Percentiles rank a stretch among this genome's conserved stretches.
These are phyloP conservation scores for Acacia acuminata DNA, from an alignment of 306 rosid genomes.

Conservation along the genomic window DNA sequence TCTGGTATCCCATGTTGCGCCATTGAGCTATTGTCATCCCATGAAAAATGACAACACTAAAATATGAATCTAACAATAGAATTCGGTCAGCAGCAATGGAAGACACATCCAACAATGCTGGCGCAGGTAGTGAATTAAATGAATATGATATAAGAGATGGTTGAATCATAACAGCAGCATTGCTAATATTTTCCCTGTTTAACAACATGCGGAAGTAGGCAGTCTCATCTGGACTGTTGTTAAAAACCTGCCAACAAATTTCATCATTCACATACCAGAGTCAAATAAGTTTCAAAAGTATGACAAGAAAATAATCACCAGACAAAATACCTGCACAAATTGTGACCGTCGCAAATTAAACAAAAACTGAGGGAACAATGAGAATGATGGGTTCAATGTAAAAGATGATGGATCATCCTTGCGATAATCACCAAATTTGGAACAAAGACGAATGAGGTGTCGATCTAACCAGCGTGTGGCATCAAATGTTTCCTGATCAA, in stretches of 20 bases:
- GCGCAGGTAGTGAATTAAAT: slow-evolving; percentile 75
- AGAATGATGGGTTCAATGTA: slow-evolving; percentile 70
- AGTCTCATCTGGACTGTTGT: slow-evolving; percentile 94
- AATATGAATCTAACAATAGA: slow-evolving; percentile 82
- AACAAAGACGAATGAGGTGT: slow-evolving; percentile 79
- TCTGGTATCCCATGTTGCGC: slow-evolving; percentile 93
- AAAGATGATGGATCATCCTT: slow-evolving; percentile 88
- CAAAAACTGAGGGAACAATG: slow-evolving; percentile 82
- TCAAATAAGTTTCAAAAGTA: slow-evolving; percentile 11
- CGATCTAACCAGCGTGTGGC: slow-evolving; percentile 91
- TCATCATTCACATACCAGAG: slow-evolving; percentile 19
- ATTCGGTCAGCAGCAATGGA: slow-evolving; percentile 79
- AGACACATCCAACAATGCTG: slow-evolving; percentile 83
- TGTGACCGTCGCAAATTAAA: slow-evolving; percentile 86
- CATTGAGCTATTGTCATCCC: slow-evolving; percentile 95
- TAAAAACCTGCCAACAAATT: slow-evolving; percentile 66
- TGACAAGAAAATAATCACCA: neutral
- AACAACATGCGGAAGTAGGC: slow-evolving; percentile 86
- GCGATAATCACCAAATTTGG: slow-evolving; percentile 87
- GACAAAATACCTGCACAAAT: slow-evolving; percentile 70
- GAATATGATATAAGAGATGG: slow-evolving; percentile 83
- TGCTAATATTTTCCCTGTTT: slow-evolving; percentile 79
- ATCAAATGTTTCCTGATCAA: slow-evolving; percentile 78
- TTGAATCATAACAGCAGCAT: slow-evolving; percentile 94
- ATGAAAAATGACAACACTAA: slow-evolving; percentile 84